Base-by-base conservation (phyloP, 2,329 filamentous ascomycete genomes). In the Hymenoscyphus fraxineus region DNA sequence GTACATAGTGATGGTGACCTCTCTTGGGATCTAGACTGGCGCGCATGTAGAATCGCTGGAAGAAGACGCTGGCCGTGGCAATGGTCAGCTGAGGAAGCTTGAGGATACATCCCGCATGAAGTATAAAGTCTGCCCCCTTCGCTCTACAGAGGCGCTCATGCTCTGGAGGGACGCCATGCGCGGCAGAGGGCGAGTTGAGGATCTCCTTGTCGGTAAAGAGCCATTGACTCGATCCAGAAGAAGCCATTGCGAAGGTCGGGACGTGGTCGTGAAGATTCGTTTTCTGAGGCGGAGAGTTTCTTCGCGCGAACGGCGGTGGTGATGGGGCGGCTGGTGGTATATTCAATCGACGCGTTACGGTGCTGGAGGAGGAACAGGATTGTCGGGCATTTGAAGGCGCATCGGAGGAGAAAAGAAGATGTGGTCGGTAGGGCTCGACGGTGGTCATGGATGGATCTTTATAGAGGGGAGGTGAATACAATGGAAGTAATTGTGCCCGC, bases 71-170 rank as follows among this genome's bases (percentile, higher is more conserved):
- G 0, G 95, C 95, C 0, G 96, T 96, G 78, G 91, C 93, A 54
- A 99, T 82, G 0, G 95, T 98, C 63, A 95, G 87, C 77, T 97
- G 93, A 13, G 94, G 94, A 59, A 98, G 81, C 75, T 96, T 94
- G 61, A 98, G 85, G 80, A 97, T 88, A 70, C 96, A 92, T 68
- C 94, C 95, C 56, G 94, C 92, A 77, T 97, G 93, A 68, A 92
- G 89, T 73, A 99, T 96, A 78, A 99, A 99, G 77, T 97, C 96
- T 74, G 97, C 89, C 58, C 95, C 94, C 77, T 98, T 98, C 66
- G 91, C 89, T 63, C 95, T 87, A 65, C 91, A 83, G 69, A 90
- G 83, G 67, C 92, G 84, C 79, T 98, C 95, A 74, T 95, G 88
- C 38, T 88, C 85, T 3, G 88, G 83, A 9, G 86, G 77, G 75